Conservation (phyloP, 768 basidiomycete genomes). For the Termitomyces sp. region DNA sequence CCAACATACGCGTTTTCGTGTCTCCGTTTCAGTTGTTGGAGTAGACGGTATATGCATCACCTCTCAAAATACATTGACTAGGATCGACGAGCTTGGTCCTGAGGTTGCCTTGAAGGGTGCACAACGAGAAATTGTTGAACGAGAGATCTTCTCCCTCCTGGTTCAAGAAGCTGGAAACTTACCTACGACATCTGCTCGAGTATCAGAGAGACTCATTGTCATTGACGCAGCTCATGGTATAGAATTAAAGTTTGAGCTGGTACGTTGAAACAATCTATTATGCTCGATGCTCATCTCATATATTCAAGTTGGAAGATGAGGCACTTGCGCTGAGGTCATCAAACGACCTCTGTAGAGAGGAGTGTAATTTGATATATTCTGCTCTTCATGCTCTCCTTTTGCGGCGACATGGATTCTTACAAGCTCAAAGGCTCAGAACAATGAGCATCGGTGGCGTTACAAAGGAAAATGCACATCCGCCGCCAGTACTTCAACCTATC, state of each 20-base stretch:
- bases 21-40: slow-evolving; percentile 41
- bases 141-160: slow-evolving; percentile 72
- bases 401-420: slow-evolving; percentile 48
- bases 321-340: slow-evolving; percentile 12
- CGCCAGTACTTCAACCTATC: slow-evolving; percentile 63
- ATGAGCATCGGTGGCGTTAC: slow-evolving; percentile 18
- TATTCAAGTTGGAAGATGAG: slow-evolving; percentile 29
- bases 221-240: slow-evolving; percentile 71
- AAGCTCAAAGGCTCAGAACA: slow-evolving; percentile 31
- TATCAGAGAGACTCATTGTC: slow-evolving; percentile 72
- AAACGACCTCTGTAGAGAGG: slow-evolving; percentile 20
- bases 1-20: slow-evolving; percentile 55
- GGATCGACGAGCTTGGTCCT: slow-evolving; percentile 30
- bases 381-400: slow-evolving; percentile 61
- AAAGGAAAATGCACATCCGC: slow-evolving; percentile 19
- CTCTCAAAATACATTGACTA: slow-evolving; percentile 31
- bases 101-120: slow-evolving; percentile 50
- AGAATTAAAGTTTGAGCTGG: slow-evolving; percentile 71
- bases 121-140: slow-evolving; percentile 71
- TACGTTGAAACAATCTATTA: slow-evolving; percentile 24
- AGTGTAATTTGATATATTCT: slow-evolving; percentile 67
- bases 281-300: not conserved
- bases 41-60: slow-evolving; percentile 26
- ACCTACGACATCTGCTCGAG: slow-evolving; percentile 70
- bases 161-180: slow-evolving; percentile 74